Evolutionary conservation across 164 flowering plant genomes (phyloP), one percentile per base, ranked within the genome.

Genomic region (Protea cynaroides): DNA sequence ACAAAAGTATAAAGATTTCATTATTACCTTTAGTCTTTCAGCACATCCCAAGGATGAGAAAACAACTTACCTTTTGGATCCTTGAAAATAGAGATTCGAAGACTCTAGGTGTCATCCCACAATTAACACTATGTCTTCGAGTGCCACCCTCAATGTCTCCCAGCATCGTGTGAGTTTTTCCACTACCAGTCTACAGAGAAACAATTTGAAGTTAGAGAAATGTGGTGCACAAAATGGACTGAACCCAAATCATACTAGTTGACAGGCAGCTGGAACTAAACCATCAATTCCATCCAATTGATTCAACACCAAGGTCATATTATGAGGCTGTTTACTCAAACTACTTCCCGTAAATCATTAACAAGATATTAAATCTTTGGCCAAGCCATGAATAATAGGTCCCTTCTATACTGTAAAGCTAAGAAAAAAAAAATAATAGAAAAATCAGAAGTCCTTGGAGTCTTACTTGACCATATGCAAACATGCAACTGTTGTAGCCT

Each of bases 401-500:
- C 19, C 43, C n/a, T 22, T 23, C 25, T 11, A n/a, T 52, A 1
- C 4, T n/a, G 44, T 25, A 14, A 23, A 43, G 40, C 6, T 19
- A 60, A 51, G 13, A 24, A 56, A 46, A 47, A 22, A 43, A 24
- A 66, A 54, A 37, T 18, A 56, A 52, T 49, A 29, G 15, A 55
- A 36, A 22, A 17, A 18, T 19, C 6, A 36, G 0, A 50, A 59
- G 37, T 9, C 44, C 17, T 19, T 24, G 12, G 34, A 5, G 13
- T 62, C 88, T 82, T 67, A 95, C 99, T 75, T 95, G 99, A 15
- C 99, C 97, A 76, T 95, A 95, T 9, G 99, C 99, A 76, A 95
- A 95, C 96, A 95, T 88, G 75, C 99, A 95, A 63, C 99, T 95
- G 66, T 95, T 95, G 79, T 95, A 95, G 46, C 99, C 99, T 63